These are phyloP conservation scores for Linderniella brevidens DNA, from an alignment of 257 asterid species.

Conservation along the genomic window DNA sequence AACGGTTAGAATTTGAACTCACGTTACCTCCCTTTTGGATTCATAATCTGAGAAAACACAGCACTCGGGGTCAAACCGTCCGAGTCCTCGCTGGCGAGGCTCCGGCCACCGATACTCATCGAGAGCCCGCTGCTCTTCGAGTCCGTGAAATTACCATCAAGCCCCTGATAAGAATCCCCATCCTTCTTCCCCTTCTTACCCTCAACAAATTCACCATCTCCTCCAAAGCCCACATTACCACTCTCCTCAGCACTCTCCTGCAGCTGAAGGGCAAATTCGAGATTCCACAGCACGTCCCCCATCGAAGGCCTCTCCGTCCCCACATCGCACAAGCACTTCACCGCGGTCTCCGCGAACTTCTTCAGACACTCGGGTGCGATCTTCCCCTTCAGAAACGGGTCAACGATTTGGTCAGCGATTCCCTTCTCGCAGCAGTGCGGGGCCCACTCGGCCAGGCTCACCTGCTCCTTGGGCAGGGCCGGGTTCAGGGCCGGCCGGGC, in stretches of 20 bases:
- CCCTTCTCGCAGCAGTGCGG: constrained; percentile 15
- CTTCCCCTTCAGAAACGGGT: constrained; percentile 22
- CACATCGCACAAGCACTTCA: constrained; percentile 19
- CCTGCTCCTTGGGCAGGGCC: constrained; percentile 24
- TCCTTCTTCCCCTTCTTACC: constrained; percentile 35
- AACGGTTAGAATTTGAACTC: too few relatives aligned
- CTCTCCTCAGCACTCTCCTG: constrained; percentile 50
- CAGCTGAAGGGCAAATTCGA: constrained; percentile 23
- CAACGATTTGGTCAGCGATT: constrained; percentile 17
- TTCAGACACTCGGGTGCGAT: constrained; percentile 19
- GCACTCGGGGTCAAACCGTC: constrained; percentile 66
- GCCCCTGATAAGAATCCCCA: constrained; percentile 23
- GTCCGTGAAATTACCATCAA: constrained; percentile 37
- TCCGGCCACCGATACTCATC: constrained; percentile 65
- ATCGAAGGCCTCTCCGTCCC: constrained; percentile 27
- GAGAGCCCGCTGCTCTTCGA: constrained; percentile 47
- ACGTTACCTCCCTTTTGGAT: constrained; percentile 49
- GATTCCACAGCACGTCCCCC: constrained; percentile 31
- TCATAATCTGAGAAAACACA: constrained; percentile 71
- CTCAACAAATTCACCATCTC: too few relatives aligned
- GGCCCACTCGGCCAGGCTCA: constrained; percentile 32
- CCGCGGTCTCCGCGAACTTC: constrained; percentile 23
- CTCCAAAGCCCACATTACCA: constrained; percentile 25
- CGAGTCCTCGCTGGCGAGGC: constrained; percentile 60
- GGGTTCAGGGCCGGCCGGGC: constrained; percentile 21